Evolutionary conservation across 179 eudicot genomes (phyloP).

Genomic region (Beta corolliflora): DNA sequence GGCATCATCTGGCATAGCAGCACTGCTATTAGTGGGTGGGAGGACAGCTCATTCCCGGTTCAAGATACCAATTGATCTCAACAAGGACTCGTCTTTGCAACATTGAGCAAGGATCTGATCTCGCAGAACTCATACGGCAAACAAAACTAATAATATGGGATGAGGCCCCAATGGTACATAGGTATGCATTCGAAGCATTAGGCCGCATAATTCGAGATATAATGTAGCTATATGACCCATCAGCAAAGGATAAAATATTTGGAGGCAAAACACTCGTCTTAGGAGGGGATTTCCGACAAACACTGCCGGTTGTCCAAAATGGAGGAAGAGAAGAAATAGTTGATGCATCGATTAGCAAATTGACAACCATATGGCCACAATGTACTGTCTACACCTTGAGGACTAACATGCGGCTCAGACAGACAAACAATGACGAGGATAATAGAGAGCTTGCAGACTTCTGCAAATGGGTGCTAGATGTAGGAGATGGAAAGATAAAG

Average conservation of each 20-base stretch:
- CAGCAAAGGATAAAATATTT: not conserved
- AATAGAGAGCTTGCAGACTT: not conserved
- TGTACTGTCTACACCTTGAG: not conserved
- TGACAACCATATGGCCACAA: not conserved
- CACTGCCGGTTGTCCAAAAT: not conserved
- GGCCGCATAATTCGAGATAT: not conserved
- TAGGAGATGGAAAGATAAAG: not conserved
- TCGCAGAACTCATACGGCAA: not conserved
- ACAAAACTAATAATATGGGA: slow-evolving; percentile 19
- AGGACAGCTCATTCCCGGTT: slow-evolving; percentile 12
- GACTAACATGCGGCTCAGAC: not conserved
- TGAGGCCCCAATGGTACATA: slow-evolving; percentile 13
- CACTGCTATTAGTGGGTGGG: not conserved
- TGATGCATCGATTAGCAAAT: not conserved
- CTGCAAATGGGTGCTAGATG: not conserved
- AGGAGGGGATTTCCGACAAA: not conserved
- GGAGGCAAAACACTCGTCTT: not conserved
- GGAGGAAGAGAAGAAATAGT: not conserved
- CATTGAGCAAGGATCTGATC: not conserved
- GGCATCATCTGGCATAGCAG: slow-evolving; percentile 12
- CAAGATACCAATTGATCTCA: not conserved
- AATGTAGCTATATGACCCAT: not conserved
- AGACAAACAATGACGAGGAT: not conserved
- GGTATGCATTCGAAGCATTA: not conserved
- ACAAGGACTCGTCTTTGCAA: slow-evolving; percentile 4